These are phyloP conservation scores for Kodamaea neixiangensis DNA, from an alignment of 805 yeast genomes.

Conservation along the genomic window DNA sequence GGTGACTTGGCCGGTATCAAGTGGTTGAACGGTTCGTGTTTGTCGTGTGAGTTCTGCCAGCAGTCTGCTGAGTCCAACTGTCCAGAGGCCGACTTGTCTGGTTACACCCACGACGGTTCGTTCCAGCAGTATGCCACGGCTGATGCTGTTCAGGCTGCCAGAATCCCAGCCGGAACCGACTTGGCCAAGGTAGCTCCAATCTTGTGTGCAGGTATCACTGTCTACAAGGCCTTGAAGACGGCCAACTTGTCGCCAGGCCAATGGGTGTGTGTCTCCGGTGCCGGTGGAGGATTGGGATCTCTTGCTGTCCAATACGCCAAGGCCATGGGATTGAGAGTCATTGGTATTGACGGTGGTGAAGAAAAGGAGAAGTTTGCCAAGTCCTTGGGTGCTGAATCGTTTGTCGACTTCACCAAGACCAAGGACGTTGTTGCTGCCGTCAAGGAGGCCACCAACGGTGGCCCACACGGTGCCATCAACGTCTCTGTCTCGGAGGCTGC, in stretches of 20 bases:
- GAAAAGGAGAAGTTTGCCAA: conserved; percentile 52
- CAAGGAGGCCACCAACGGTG: conserved; percentile 63
- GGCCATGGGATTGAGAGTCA: conserved; percentile 70
- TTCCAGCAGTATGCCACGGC: conserved; percentile 70
- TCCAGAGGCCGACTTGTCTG: conserved; percentile 66
- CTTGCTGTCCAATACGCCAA: conserved; percentile 74
- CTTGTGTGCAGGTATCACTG: conserved; percentile 69
- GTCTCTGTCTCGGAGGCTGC: conserved; percentile 75
- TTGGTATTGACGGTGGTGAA: conserved; percentile 75
- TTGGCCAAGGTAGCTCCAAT: conserved; percentile 61
- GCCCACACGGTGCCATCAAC: conserved; percentile 75
- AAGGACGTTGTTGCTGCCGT: conserved; percentile 58
- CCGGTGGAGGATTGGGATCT: conserved; percentile 81
- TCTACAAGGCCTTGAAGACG: conserved; percentile 65
- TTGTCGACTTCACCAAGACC: conserved; percentile 35
- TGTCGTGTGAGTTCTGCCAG: conserved; percentile 45
- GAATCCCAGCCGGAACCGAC: conserved; percentile 55
- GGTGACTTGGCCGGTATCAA: conserved; percentile 48
- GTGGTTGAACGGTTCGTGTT: conserved; percentile 50
- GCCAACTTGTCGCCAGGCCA: conserved; percentile 62
- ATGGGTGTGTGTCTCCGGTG: conserved; percentile 77
- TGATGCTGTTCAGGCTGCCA: conserved; percentile 64
- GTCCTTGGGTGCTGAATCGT: conserved; percentile 29
- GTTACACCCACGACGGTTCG: conserved; percentile 73
- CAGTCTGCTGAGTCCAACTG: conserved; percentile 53